Conservation (phyloP, 164 flowering plant species). For the Berberis thunbergii region DNA sequence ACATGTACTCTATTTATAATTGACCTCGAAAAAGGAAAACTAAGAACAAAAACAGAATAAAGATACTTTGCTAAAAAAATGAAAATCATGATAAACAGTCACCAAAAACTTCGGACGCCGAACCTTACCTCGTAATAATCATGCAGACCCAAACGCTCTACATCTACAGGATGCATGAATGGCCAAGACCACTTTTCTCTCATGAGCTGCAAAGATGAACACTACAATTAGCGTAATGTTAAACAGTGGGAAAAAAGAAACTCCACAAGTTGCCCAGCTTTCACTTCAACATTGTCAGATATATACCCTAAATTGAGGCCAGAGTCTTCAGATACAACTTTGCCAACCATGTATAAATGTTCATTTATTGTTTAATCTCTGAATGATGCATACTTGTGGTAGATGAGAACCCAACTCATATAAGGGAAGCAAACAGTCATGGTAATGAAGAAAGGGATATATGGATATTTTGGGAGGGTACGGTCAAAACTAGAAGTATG, state of each 20-base stretch:
- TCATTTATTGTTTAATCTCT: too few relatives aligned
- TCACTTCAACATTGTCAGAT: not conserved
- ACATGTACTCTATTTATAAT: too few relatives aligned
- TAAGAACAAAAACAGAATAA: too few relatives aligned
- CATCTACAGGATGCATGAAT: slow-evolving; percentile 87
- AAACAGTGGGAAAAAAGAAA: not conserved
- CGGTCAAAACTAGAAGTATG: too few relatives aligned
- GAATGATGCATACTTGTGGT: too few relatives aligned
- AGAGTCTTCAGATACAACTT: not conserved
- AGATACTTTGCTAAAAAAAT: not conserved
- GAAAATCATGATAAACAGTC: not conserved
- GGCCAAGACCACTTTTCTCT: slow-evolving; percentile 93
- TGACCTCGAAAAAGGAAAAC: too few relatives aligned
- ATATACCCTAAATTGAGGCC: not conserved
- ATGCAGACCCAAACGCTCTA: slow-evolving; percentile 61
- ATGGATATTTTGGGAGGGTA: too few relatives aligned
- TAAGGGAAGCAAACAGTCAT: too few relatives aligned
- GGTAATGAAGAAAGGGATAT: too few relatives aligned
- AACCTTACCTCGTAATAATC: slow-evolving; percentile 71
- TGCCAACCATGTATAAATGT: not conserved
- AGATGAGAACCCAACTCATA: too few relatives aligned
- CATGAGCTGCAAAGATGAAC: slow-evolving; percentile 36
- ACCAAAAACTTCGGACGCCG: not conserved
- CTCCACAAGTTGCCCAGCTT: not conserved
- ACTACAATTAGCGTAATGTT: not conserved